Evolutionary conservation across 1,284 basidiomycete genomes (phyloP), one percentile per base, ranked within the genome.

Genomic region (Puccinia hordei): DNA sequence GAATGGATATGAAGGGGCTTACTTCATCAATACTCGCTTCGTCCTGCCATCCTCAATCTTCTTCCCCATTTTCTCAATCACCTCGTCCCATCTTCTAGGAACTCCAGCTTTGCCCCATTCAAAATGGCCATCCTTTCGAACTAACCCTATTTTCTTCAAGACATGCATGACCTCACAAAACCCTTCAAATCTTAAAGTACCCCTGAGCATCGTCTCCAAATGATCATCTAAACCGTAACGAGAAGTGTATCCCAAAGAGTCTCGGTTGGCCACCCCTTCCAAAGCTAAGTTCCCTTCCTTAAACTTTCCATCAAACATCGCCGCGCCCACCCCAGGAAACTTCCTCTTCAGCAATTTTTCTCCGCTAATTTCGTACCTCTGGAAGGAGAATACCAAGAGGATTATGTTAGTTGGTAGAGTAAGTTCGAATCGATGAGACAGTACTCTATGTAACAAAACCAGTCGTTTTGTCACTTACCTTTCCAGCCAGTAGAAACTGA

Each of bases 161-260:
- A 89, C 88, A 69, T 92, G 88, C 87, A 97, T 90, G 41, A 94
- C 87, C 10, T 88, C 86, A 8, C 91, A 89, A 85, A 95, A 98
- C 12, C 95, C 94, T 53, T 92, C 91, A 86, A 96, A 96, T 85
- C 94, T 89, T 69, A 98, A 86, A 0, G 95, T 98, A 3, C 95
- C 95, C 63, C 95, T 89, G 83, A 97, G 88, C 75, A 95, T 87
- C 3, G 93, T 93, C 71, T 88, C 87, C 80, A 93, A 83, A 1
- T 86, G 86, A 33, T 63, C 33, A 33, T 63, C 83, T 9, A 95
- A 88, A 1, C 89, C 88, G 86, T 98, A 98, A 24, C 89, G 89
- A 44, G 89, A 87, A 1, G 89, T 89, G 85, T 97, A 98, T 0
- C 89, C 87, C 17, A 95, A 86, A 82, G 93, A 94, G 85, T 97